Evolutionary conservation across 495 filamentous ascomycete genomes (phyloP), one percentile per base, ranked within the genome.

Genomic region (Annulohypoxylon stygium): DNA sequence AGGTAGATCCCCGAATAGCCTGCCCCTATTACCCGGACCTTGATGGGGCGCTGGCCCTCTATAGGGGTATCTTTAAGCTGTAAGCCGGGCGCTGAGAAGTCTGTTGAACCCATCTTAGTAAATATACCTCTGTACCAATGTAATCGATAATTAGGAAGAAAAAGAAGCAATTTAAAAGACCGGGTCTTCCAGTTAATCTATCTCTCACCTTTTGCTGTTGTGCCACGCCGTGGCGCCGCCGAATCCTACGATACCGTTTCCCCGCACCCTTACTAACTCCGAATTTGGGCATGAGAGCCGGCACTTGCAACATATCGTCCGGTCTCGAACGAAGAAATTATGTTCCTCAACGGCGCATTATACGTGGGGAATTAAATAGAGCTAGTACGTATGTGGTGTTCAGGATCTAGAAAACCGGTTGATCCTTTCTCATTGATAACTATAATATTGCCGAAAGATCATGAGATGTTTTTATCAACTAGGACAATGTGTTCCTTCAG

Each of bases 1-100:
- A 79, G 53, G 67, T 80, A 79, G 25, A 88, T 87, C 1, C 86
- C 86, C 2, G 83, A 85, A 61, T 80, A 85, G 7, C 85, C 85
- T 36, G 85, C 84, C 6, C 85, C 85, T 45, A 87, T 79, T 1
- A 85, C 80, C 8, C 84, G 71, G 16, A 86, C 85, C 61, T 81
- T 83, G 23, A 87, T 68, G 5, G 81, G 83, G 23, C 84, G 74
- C 1, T 81, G 69, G 45, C 83, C 82, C 64, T 87, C 85, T n/a
- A 87, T 65, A 11, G 81, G 77, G 3, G 65, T 75, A 25, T 83
- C 77, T 58, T 84, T 85, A 48, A 85, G 69, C 4, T 73, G 70
- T 36, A 84, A 81, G 30, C 30, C 30, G 2, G 61, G 58, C 3
- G 20, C 58, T 16, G 43, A 39, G 16, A 41, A 16, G 3, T 74